These are phyloP conservation scores for Monosporozyma aerobia DNA, from an alignment of 805 yeast species.

Conservation along the genomic window DNA sequence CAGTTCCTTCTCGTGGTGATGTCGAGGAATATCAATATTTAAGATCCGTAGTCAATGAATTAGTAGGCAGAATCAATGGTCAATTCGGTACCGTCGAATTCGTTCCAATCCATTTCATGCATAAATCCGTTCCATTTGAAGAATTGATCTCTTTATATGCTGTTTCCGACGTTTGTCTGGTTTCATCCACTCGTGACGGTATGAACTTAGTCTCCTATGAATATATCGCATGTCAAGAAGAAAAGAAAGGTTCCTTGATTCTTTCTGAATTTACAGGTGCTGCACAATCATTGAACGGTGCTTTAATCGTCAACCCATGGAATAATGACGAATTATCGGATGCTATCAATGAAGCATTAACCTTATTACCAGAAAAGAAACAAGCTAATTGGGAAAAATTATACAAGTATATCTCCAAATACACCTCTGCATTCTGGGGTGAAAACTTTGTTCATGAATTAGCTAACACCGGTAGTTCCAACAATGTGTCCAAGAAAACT, in stretches of 20 bases:
- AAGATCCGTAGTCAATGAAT: slow-evolving; percentile 88
- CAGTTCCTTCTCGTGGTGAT: slow-evolving; percentile 95
- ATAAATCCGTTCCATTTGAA: slow-evolving; percentile 80
- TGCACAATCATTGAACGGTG: slow-evolving; percentile 95
- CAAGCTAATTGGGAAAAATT: slow-evolving; percentile 71
- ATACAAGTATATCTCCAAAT: slow-evolving; percentile 81
- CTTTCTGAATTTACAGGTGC: slow-evolving; percentile 97
- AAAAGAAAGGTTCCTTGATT: slow-evolving; percentile 76
- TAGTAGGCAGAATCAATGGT: slow-evolving; percentile 95
- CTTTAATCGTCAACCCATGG: slow-evolving; percentile 95
- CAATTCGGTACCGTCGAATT: slow-evolving; percentile 93
- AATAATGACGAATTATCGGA: slow-evolving; percentile 88
- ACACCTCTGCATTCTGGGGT: slow-evolving; percentile 96
- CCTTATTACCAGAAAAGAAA: slow-evolving; percentile 75
- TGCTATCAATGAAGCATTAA: slow-evolving; percentile 77
- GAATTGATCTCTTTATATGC: slow-evolving; percentile 85
- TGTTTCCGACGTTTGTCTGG: slow-evolving; percentile 82
- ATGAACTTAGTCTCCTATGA: slow-evolving; percentile 96
- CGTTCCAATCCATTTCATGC: slow-evolving; percentile 95
- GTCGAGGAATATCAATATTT: slow-evolving; percentile 95
- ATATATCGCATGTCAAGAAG: slow-evolving; percentile 90
- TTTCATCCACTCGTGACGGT: slow-evolving; percentile 93
- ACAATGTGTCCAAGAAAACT: slow-evolving; percentile 1
- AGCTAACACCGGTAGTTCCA: slow-evolving; percentile 30
- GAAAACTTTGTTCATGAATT: slow-evolving; percentile 88